Base-by-base conservation (phyloP, 371 early-diverging fungal species). In the Funneliformis caledonium region DNA sequence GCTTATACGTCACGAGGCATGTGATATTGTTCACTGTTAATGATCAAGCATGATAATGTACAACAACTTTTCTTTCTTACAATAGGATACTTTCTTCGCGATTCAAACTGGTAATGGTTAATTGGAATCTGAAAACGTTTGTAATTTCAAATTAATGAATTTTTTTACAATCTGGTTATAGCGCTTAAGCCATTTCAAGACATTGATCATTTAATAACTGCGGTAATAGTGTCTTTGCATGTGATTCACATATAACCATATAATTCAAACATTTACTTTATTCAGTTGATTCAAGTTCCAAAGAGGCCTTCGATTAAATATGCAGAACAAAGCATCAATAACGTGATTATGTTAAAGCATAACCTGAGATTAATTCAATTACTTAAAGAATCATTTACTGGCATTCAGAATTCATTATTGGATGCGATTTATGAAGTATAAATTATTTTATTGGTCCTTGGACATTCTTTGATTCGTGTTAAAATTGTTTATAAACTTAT, bases 281-380 rank as follows among this genome's bases (percentile, higher is more conserved):
- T 61, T 6, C 82, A 81, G 90, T 82, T 88, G 69, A 85, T 89
- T 59, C 88, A 89, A 68, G 83, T 85, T 19, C 85, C 88, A 2
- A 85, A 77, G 12, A 86, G 87, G 14, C 85, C 84, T 3, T 88
- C 86, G 11, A 84, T 91, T 69, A 90, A 91, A 72, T 87, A 91
- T 50, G 86, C 93, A 0, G 93, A 93, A 75, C 86, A 89, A n/a
- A 88, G 89, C 56, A 93, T 95, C 77, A 95, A 93, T 83, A 90
- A 90, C 48, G 83, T 95, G 16, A 88, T 97, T 47, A 69, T 84
- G 5, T 84, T 96, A 26, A 95, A 94, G 81, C 93, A 92, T 47
- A 83, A 88, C 0, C 48, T 96, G 8, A 81, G 85, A 14, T 69
- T 83, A 4, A 84, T 93, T 16, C 68, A 77, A 16, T 50, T 50